These are phyloP conservation scores for Neophaeococcomyces mojaviensis DNA, from an alignment of 2,329 filamentous ascomycete genomes.

Conservation along the genomic window DNA sequence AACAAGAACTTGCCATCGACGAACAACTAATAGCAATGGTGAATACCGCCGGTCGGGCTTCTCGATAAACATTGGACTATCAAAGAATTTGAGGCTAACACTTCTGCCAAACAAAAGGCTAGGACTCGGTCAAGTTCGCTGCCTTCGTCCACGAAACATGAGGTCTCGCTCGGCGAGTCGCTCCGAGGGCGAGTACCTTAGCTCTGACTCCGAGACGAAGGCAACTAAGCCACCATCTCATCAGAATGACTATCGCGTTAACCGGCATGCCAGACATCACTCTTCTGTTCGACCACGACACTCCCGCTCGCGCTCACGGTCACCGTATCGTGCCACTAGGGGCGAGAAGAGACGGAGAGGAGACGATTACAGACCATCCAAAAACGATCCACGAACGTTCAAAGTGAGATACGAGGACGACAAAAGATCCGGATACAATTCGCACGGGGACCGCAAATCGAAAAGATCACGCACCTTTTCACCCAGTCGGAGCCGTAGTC, in stretches of 20 bases:
- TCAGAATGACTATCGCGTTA: conserved; percentile 75
- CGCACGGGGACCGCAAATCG: conserved; percentile 47
- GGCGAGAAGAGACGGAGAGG: conserved; percentile 37
- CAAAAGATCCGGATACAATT: conserved; percentile 29
- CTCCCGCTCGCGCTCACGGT: conserved; percentile 33
- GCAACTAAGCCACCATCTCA: conserved; percentile 75
- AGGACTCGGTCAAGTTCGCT: conserved; percentile 18
- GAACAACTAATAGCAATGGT: conserved; percentile 9
- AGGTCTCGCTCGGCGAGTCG: conserved; percentile 54
- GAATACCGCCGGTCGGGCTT: conserved; percentile 25
- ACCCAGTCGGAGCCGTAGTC: conserved; percentile 35
- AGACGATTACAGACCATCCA: conserved; percentile 30
- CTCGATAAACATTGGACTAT: conserved; percentile 20
- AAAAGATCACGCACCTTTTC: conserved; percentile 27
- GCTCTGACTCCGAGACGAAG: conserved; percentile 66
- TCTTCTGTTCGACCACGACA: conserved; percentile 29
- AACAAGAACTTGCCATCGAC: background rate
- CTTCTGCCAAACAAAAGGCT: conserved; percentile 19
- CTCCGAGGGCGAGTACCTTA: conserved; percentile 81
- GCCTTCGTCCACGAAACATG: conserved; percentile 33
- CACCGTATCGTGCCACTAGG: conserved; percentile 34
- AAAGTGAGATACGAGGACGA: conserved; percentile 33
- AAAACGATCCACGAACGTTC: conserved; percentile 26
- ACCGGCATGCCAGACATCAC: conserved; percentile 80
- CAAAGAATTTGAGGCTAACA: conserved; percentile 22